phyloP scores from a whole-genome alignment of 176 grass and related monocot species.

The Carex littledalei region DNA sequence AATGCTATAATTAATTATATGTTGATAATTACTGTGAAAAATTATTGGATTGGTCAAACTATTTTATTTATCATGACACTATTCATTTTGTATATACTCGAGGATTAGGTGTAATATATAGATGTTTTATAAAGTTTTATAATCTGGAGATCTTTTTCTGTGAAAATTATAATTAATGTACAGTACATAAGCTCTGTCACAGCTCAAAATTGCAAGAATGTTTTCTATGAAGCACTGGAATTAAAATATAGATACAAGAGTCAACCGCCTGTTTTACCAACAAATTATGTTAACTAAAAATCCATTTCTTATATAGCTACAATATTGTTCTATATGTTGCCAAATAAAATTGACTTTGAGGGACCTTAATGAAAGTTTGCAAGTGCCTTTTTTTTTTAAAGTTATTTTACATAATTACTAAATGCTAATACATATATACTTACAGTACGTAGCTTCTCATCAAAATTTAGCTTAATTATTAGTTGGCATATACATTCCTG shows the following conservation, averaged over 20 bases:
- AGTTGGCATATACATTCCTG: not conserved
- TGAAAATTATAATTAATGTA: not conserved
- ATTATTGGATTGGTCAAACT: not conserved
- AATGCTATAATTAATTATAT: not conserved
- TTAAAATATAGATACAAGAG: not conserved
- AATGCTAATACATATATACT: not conserved
- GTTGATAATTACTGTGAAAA: not conserved
- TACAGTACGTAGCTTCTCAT: not conserved
- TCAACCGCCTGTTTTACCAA: not conserved
- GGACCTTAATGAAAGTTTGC: not conserved
- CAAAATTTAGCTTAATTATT: not conserved
- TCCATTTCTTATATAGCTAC: not conserved
- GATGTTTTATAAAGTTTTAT: not conserved
- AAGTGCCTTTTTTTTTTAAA: not conserved
- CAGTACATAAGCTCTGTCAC: not conserved
- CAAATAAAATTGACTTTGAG: not conserved
- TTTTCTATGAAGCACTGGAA: not conserved
- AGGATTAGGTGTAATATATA: not conserved
- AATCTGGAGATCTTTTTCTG: not conserved
- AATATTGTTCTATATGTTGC: not conserved
- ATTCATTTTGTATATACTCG: not conserved
- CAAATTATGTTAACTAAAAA: not conserved
- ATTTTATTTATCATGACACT: too few species aligned
- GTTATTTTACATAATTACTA: not conserved
- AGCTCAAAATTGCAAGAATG: not conserved